Evolutionary conservation across 352 stramenopile species (phyloP).

Genomic region (Pythium oligandrum): DNA sequence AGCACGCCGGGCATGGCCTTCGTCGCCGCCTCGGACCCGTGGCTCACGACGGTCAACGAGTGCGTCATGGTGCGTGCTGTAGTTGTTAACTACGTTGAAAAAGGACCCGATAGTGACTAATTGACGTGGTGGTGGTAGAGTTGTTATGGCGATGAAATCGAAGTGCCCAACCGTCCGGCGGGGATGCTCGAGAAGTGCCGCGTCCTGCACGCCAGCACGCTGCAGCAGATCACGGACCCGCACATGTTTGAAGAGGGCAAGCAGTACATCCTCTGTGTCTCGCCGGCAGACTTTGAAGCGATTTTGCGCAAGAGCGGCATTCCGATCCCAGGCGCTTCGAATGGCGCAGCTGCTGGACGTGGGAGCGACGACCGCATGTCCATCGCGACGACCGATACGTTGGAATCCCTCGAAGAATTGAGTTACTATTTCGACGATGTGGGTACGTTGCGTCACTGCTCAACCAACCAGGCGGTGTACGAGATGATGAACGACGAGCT

Average conservation of each 20-base stretch:
- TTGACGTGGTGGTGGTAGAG: conserved; percentile 25
- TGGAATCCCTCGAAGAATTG: conserved; percentile 74
- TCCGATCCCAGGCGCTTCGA: conserved; percentile 9
- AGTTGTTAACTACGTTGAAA: too few relatives aligned
- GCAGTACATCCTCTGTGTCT: conserved; percentile 69
- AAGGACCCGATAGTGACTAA: too few relatives aligned
- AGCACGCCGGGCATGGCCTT: conserved; percentile 58
- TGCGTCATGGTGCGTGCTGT: conserved; percentile 57
- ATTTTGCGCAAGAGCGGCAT: conserved; percentile 44
- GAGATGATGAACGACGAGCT: conserved; percentile 77
- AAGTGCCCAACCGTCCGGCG: conserved; percentile 44
- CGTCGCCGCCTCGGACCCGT: conserved; percentile 50
- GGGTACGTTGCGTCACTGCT: conserved; percentile 62
- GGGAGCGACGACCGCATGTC: conserved; percentile 23
- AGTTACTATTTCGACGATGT: conserved; percentile 74
- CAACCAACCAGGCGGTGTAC: conserved; percentile 65
- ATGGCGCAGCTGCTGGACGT: conserved; percentile 12
- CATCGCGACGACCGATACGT: conserved; percentile 53
- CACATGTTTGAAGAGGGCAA: conserved; percentile 55
- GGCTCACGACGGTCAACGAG: conserved; percentile 66
- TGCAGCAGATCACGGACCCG: conserved; percentile 34
- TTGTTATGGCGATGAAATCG: conserved; percentile 73
- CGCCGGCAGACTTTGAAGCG: conserved; percentile 23
- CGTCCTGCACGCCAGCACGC: conserved; percentile 48
- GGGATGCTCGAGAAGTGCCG: conserved; percentile 53